Evolutionary conservation across 2,329 filamentous ascomycete species (phyloP).

Genomic region (Alternaria conjuncta): DNA sequence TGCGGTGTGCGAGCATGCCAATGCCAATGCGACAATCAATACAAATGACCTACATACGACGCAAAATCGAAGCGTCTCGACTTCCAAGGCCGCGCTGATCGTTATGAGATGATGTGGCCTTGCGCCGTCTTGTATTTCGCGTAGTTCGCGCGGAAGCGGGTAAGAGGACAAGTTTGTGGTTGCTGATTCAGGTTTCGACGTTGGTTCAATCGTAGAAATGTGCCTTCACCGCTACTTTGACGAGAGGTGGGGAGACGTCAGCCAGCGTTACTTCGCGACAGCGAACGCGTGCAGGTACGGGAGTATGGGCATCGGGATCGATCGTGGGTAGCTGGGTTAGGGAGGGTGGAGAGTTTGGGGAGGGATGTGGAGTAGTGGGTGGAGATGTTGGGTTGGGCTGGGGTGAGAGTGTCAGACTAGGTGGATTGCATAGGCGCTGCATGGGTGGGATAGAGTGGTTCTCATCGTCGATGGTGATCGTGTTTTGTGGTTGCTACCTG

Average conservation of each 20-base stretch:
- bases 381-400: neutral
- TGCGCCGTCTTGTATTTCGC: neutral
- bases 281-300: neutral
- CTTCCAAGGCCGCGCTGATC: neutral
- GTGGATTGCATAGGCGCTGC: neutral
- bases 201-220: neutral
- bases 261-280: neutral
- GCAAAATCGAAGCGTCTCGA: neutral
- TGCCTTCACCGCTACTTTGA: conserved; percentile 31
- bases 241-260: conserved; percentile 8
- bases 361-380: neutral
- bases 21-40: neutral
- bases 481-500: neutral
- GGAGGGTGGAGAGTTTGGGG: neutral
- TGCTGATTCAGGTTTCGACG: neutral
- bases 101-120: neutral
- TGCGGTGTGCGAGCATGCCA: neutral
- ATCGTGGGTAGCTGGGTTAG: neutral
- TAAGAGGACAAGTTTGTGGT: neutral
- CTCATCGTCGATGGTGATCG: neutral
- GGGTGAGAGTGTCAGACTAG: neutral
- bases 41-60: neutral
- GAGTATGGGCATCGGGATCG: neutral
- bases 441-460: neutral
- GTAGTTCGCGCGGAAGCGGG: conserved; percentile 2